These are phyloP conservation scores for Arthroderma sp. DNA, from an alignment of 2,329 filamentous ascomycete genomes.

Conservation along the genomic window DNA sequence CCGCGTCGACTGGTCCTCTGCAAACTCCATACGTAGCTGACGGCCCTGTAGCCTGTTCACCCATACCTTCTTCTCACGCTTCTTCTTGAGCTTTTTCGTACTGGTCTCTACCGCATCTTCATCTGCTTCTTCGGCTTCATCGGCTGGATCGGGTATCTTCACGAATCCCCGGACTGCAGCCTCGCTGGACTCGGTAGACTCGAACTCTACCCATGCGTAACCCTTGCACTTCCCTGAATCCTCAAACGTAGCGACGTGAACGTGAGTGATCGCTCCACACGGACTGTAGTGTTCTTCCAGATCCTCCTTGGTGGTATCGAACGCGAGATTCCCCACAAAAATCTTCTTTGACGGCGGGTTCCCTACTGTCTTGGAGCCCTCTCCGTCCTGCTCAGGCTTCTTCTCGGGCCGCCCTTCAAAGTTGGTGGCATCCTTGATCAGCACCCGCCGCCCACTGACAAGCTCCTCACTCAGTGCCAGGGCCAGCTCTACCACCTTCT, in stretches of 20 bases:
- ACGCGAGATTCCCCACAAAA: conserved; percentile 83
- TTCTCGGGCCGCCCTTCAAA: conserved; percentile 82
- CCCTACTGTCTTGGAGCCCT: conserved; percentile 19
- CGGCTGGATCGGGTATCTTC: conserved; percentile 42
- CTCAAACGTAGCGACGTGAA: conserved; percentile 89
- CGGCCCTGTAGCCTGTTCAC: conserved; percentile 74
- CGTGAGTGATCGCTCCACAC: conserved; percentile 70
- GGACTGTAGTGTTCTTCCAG: conserved; percentile 68
- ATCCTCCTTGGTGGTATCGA: conserved; percentile 69
- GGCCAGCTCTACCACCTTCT: conserved; percentile 59
- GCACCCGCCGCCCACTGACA: conserved; percentile 60
- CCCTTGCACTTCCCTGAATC: conserved; percentile 97
- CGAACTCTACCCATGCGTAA: conserved; percentile 89
- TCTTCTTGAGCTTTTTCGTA: conserved; percentile 46
- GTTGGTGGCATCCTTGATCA: conserved; percentile 86
- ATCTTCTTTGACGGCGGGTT: conserved; percentile 60
- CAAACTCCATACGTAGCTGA: conserved; percentile 76
- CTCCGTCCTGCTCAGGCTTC: conserved; percentile 33
- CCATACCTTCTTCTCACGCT: conserved; percentile 57
- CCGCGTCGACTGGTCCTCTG: conserved; percentile 74
- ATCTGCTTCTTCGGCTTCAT: conserved; percentile 37
- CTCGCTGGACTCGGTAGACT: conserved; percentile 60
- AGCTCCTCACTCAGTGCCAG: conserved; percentile 77
- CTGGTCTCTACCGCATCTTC: conserved; percentile 42
- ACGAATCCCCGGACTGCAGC: conserved; percentile 72